Evolutionary conservation across 1,139 yeast genomes (phyloP).

Genomic region (Oligophagozyma castellii): DNA sequence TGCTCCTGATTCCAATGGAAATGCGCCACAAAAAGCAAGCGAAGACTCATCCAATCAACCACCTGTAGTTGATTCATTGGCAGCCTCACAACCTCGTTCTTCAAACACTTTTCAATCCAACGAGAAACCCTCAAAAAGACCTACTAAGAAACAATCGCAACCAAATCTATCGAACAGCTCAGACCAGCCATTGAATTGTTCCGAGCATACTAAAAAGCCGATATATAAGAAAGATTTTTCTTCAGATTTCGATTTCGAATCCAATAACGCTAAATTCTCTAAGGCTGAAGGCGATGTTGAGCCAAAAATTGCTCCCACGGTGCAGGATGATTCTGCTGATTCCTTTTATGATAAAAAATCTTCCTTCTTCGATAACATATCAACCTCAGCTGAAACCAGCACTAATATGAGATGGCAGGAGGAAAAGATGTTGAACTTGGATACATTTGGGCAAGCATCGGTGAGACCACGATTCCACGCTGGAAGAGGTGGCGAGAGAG

Average conservation of each 20-base stretch:
- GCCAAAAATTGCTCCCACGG: too few relatives aligned
- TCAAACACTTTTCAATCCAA: neutral
- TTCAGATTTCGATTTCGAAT: conserved; percentile 51
- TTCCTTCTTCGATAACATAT: conserved; percentile 71
- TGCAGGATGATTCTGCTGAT: conserved; percentile 7
- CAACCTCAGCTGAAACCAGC: conserved; percentile 36
- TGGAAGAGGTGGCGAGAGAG: conserved; percentile 26
- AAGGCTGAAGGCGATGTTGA: conserved; percentile 16
- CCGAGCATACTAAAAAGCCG: conserved; percentile 1
- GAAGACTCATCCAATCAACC: conserved; percentile 1
- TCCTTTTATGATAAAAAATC: conserved; percentile 50
- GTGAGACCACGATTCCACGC: conserved; percentile 24
- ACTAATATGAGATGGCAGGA: conserved; percentile 45
- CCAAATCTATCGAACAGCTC: conserved; percentile 2
- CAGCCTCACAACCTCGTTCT: conserved; percentile 1
- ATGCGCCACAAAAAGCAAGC: too few relatives aligned
- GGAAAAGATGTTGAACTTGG: conserved; percentile 42
- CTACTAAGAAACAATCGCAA: conserved; percentile 2
- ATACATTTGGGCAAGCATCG: conserved; percentile 47
- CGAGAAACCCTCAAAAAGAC: neutral
- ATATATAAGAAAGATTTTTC: conserved; percentile 5
- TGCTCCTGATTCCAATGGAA: conserved; percentile 13
- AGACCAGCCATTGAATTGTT: conserved; percentile 1
- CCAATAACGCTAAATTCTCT: conserved; percentile 48
- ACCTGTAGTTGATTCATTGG: conserved; percentile 4